A percentile compares a stretch with the other conserved stretches of the same genome.
Evolutionary conservation across 371 early-diverging fungal genomes (phyloP).

Genomic region (Rhizopus sp.): DNA sequence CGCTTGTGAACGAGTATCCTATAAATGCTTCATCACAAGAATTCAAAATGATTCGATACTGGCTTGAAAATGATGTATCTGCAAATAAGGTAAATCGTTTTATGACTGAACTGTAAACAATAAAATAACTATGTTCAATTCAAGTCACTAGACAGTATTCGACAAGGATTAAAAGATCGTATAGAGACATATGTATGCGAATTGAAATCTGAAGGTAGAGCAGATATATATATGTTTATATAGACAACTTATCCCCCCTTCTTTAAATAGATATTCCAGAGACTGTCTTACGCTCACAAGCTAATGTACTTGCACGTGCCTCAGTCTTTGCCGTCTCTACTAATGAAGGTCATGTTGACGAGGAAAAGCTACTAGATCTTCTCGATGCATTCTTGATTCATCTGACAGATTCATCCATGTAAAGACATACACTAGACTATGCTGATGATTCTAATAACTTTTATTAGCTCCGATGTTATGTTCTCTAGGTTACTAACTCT

Average conservation of each 20-base stretch:
- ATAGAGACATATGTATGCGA: conserved; percentile 28
- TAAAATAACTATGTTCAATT: background rate
- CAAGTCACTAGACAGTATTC: conserved; percentile 15
- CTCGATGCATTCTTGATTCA: conserved; percentile 16
- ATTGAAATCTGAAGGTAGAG: conserved; percentile 21
- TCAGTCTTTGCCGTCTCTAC: conserved; percentile 29
- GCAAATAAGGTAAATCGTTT: conserved; percentile 25
- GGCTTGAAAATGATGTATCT: conserved; percentile 28
- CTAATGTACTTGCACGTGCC: conserved; percentile 37
- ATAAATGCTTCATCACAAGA: conserved; percentile 22
- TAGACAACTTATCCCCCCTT: background rate
- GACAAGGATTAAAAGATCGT: conserved; percentile 26
- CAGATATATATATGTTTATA: background rate
- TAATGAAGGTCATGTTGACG: conserved; percentile 12
- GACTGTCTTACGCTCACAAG: conserved; percentile 38
- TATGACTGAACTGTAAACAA: background rate
- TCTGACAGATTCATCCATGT: conserved; percentile 24
- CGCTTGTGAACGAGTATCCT: conserved; percentile 37
- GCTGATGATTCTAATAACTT: background rate
- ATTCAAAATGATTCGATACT: conserved; percentile 25
- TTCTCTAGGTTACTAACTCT: conserved; percentile 23
- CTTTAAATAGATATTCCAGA: conserved; percentile 34
- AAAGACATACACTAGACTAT: conserved; percentile 1
- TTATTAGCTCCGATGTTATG: conserved; percentile 2
- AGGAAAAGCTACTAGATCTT: conserved; percentile 8